Base-by-base conservation (phyloP, 768 basidiomycete species). In the Artomyces pyxidatus region DNA sequence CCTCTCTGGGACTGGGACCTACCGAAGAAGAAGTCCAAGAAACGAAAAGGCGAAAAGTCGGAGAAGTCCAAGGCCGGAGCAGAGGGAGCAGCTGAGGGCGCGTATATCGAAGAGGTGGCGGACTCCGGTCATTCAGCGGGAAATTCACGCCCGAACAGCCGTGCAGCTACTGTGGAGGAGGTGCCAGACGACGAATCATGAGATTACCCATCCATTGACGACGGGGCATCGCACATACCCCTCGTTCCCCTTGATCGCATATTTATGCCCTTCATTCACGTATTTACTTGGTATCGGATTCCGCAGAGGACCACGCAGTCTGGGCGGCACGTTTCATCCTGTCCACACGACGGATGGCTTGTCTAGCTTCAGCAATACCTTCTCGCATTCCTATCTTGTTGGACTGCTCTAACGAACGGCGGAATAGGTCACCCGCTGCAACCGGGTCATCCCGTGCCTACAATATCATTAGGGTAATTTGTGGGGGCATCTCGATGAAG, bases 1-100 rank as follows among this genome's bases (percentile, higher is more conserved):
- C 96, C 96, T 17, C 65, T 88, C 17, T 99, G 91, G 88, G 95
- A 91, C 59, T 99, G 94, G 92, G 94, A 98, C 61, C 53, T 90
- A 23, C 82, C 80, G 1, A 80, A 81, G 61, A 85, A 83, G 71
- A 73, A 70, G 46, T 66, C 71, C 27, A 85, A 82, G 70, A 85
- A 83, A 71, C 79, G 72, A 68, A 80, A 78, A 61, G 67, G 65
- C 14, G 77, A 80, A 50, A 79, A 80, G 60, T 70, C 67, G 52
- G 73, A 74, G 41, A 70, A 68, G 3, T 55, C 56, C 5, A 72
- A 69, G 56, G 65, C 65, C 42, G 70, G 44, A 12, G 46, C 49
- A 22, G 48, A 47, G 19, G 60, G 70, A 7, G 55, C 61, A 22
- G 71, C 68, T 26, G 68, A 67, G 2, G 71, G 71, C 11, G 75